A percentile compares a stretch with the other conserved stretches of the same genome.
These are phyloP conservation scores for Clonostachys rhizophaga DNA, from an alignment of 2,329 filamentous ascomycete genomes.

Conservation along the genomic window DNA sequence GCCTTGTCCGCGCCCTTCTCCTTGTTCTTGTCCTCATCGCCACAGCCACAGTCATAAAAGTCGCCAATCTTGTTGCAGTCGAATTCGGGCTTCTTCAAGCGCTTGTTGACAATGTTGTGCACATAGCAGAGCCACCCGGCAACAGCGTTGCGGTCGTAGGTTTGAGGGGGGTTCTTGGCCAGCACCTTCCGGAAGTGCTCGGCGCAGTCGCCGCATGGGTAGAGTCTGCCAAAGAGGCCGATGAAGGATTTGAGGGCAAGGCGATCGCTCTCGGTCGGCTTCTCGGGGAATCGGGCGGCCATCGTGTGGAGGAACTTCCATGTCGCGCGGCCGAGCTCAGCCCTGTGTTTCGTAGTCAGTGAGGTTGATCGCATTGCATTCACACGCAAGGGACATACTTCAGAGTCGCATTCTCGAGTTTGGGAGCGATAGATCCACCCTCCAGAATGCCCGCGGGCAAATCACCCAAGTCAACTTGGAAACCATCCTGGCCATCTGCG, in stretches of 20 bases:
- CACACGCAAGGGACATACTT: constrained; percentile 45
- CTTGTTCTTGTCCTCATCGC: constrained; percentile 52
- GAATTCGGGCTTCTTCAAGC: constrained; percentile 56
- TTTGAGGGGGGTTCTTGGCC: constrained; percentile 60
- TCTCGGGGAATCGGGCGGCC: constrained; percentile 64
- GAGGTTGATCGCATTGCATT: neutral
- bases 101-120: constrained; percentile 64
- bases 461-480: constrained; percentile 30
- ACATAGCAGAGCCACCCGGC: constrained; percentile 65
- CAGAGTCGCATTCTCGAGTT: constrained; percentile 75
- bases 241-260: constrained; percentile 61
- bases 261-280: constrained; percentile 57
- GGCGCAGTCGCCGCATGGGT: constrained; percentile 68
- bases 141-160: constrained; percentile 56
- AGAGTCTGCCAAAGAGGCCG: constrained; percentile 62
- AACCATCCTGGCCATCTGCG: constrained; percentile 13
- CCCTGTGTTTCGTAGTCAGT: constrained; percentile 27
- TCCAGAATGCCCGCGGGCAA: constrained; percentile 48
- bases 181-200: constrained; percentile 61
- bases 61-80: constrained; percentile 66
- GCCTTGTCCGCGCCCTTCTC: constrained; percentile 17
- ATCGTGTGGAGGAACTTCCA: constrained; percentile 71
- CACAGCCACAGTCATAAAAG: constrained; percentile 69
- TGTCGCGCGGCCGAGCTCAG: constrained; percentile 61
- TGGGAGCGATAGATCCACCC: constrained; percentile 72